Evolutionary conservation across 306 rosid species (phyloP), one percentile per base, ranked within the genome.

Genomic region (Ceratonia siliqua): DNA sequence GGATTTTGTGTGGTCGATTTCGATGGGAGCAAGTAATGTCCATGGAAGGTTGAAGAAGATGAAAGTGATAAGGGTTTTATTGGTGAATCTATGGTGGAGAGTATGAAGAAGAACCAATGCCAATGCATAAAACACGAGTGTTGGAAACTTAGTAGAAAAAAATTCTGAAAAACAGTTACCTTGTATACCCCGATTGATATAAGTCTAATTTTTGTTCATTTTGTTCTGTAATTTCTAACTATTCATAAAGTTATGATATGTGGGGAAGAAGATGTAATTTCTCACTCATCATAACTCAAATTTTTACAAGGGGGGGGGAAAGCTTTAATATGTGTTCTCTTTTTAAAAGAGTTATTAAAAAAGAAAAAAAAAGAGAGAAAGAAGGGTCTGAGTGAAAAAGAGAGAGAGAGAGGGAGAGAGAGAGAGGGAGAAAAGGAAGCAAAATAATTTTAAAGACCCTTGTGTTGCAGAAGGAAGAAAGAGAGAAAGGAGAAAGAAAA

Each of bases 61-160:
- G 70, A 56, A 14, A 15, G 8, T 6, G 70, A 32, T 21, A 56
- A 39, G 14, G 59, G 8, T n/a, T n/a, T n/a, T n/a, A n/a, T n/a
- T 2, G 27, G 24, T 42, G 64, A 17, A 43, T 10, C 5, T 36
- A 17, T 39, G 56, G 73, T 8, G 27, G 39, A 14, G 71, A 74
- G 62, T 58, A 11, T 46, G 79, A 84, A 81, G 81, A 85, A 79
- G 77, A 70, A 55, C 9, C 80, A 65, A 61, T 84, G 90, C 24
- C 89, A 81, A 64, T 87, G 91, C 73, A 27, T 49, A 67, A 87
- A 85, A 83, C 89, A 83, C 43, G 77, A 79, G 49, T 85, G 91
- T 39, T 45, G 87, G 83, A 84, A 66, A n/a, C n/a, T n/a, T n/a
- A n/a, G n/a, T n/a, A n/a, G 86, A 85, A 82, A 36, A 82, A 22